Conservation (phyloP, 257 asterid genomes). For the Eucommia ulmoides region DNA sequence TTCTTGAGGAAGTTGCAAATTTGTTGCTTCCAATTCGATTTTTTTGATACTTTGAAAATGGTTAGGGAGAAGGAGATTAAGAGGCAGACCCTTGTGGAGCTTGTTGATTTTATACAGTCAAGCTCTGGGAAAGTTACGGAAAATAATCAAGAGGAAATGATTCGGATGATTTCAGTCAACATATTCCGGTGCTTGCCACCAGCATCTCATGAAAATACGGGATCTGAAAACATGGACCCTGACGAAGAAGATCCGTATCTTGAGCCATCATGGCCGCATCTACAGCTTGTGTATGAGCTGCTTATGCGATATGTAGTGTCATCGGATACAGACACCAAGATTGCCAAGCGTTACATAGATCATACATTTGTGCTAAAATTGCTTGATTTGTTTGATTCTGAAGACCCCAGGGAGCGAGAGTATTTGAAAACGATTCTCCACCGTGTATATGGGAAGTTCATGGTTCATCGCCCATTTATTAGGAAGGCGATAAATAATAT, state of each 20-base stretch:
- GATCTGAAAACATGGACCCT: conserved; percentile 15
- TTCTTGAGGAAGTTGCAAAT: conserved; percentile 15
- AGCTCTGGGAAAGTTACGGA: conserved; percentile 13
- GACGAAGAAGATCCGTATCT: conserved; percentile 20
- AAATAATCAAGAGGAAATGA: conserved; percentile 15
- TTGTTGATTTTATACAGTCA: conserved; percentile 16
- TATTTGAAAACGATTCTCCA: conserved; percentile 19
- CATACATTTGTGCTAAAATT: conserved; percentile 19
- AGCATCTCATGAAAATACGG: conserved; percentile 16
- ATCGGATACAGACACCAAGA: conserved; percentile 18
- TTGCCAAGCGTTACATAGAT: conserved; percentile 20
- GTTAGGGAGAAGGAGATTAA: conserved; percentile 18
- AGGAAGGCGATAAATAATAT: conserved; percentile 17
- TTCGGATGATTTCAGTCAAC: conserved; percentile 13
- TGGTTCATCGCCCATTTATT: conserved; percentile 24
- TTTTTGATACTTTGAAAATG: conserved; percentile 11
- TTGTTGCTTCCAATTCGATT: conserved; percentile 21
- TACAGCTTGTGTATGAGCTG: conserved; percentile 21
- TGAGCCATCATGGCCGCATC: conserved; percentile 23
- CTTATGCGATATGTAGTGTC: conserved; percentile 18
- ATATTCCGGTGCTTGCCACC: conserved; percentile 19
- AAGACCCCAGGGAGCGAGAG: conserved; percentile 19
- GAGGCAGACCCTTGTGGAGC: conserved; percentile 17
- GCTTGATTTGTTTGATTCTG: conserved; percentile 22
- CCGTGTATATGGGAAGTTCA: conserved; percentile 22